Evolutionary conservation across 2,329 filamentous ascomycete species (phyloP).

Genomic region (Aspergillus sp.): DNA sequence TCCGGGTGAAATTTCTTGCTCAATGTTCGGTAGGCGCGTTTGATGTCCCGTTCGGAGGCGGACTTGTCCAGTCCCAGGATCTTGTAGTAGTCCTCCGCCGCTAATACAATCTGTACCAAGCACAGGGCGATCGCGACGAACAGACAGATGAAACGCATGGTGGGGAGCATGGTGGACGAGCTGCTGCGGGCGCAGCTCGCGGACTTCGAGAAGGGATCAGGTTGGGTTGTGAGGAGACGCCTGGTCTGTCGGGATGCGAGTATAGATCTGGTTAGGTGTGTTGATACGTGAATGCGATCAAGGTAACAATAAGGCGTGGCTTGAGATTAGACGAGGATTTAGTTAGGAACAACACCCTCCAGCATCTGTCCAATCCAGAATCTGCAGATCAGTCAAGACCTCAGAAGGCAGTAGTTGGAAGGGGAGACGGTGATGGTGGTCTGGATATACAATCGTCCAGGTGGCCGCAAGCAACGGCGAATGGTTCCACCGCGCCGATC

Average conservation of each 20-base stretch:
- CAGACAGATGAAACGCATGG: constrained; percentile 36
- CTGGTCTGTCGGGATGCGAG: background rate
- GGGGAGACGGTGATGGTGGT: background rate
- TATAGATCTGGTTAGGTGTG: background rate
- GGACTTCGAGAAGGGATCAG: background rate
- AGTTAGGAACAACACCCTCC: too few species aligned
- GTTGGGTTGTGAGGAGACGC: background rate
- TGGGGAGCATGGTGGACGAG: constrained; percentile 9
- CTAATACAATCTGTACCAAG: constrained; percentile 38
- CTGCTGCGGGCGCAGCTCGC: constrained; percentile 20
- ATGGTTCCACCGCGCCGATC: constrained; percentile 13
- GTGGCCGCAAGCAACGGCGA: constrained; percentile 19
- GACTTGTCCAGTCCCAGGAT: constrained; percentile 76
- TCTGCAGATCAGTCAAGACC: constrained; percentile 10
- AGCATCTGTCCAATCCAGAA: too few species aligned
- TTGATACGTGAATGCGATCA: background rate
- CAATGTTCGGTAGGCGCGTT: constrained; percentile 85
- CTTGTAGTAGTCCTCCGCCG: constrained; percentile 56
- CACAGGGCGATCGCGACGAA: constrained; percentile 34
- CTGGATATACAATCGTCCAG: constrained; percentile 14
- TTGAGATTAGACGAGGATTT: background rate
- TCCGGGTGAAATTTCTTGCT: constrained; percentile 97
- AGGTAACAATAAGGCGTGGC: background rate
- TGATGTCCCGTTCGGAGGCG: constrained; percentile 84
- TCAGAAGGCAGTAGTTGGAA: background rate